Evolutionary conservation across 495 filamentous ascomycete genomes (phyloP).

Genomic region (Aspergillus sparsus): DNA sequence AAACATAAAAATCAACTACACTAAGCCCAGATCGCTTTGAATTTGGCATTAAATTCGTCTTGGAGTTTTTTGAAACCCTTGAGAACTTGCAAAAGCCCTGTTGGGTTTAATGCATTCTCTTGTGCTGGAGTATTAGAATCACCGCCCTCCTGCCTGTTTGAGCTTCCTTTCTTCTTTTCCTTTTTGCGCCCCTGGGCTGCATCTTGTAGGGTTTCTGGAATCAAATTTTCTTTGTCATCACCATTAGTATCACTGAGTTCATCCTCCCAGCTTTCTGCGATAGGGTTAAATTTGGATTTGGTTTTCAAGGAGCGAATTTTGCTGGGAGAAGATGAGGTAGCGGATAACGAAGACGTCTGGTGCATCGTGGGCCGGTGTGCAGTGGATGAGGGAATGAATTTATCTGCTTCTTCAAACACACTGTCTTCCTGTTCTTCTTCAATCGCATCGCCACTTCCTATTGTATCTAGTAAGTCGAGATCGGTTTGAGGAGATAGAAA

Average conservation of each 20-base stretch:
- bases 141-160: not conserved
- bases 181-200: not conserved
- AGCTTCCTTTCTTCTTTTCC: not conserved
- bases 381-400: not conserved
- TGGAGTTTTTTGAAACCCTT: conserved; percentile 56
- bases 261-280: conserved; percentile 28
- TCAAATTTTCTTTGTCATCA: conserved; percentile 14
- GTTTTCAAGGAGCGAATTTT: not conserved
- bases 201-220: not conserved
- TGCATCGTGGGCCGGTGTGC: not conserved
- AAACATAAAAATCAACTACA: not conserved
- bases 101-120: not conserved
- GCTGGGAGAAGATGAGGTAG: not conserved
- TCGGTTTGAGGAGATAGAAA: conserved; percentile 15
- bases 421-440: conserved; percentile 19
- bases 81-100: conserved; percentile 48
- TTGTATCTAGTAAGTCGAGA: conserved; percentile 23
- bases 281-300: conserved; percentile 7
- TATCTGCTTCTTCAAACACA: conserved; percentile 2
- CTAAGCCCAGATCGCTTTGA: conserved; percentile 55
- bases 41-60: conserved; percentile 65
- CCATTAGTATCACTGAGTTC: conserved; percentile 12
- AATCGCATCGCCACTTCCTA: conserved; percentile 21
- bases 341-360: not conserved
- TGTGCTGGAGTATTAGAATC: not conserved